Evolutionary conservation across 768 basidiomycete genomes (phyloP).

Genomic region (Phanerochaete sordida): DNA sequence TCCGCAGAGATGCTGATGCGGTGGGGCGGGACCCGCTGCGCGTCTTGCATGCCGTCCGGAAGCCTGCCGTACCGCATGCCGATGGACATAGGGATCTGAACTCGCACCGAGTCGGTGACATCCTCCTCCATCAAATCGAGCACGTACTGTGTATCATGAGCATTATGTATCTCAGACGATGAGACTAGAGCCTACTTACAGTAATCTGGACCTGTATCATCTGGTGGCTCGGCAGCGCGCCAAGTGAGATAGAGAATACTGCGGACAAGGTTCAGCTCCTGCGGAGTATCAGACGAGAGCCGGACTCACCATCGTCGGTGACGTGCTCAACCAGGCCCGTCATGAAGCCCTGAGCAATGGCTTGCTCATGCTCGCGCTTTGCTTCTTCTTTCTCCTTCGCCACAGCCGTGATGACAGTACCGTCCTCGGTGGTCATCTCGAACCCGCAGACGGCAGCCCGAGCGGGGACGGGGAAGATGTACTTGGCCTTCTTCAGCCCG

Average conservation of each 20-base stretch:
- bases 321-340: conserved; percentile 47
- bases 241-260: conserved; percentile 61
- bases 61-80: conserved; percentile 50
- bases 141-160: conserved; percentile 37
- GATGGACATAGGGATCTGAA: conserved; percentile 50
- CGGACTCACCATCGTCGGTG: conserved; percentile 35
- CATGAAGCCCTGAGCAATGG: conserved; percentile 34
- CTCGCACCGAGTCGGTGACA: conserved; percentile 41
- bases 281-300: not conserved
- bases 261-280: conserved; percentile 9
- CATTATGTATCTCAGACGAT: not conserved
- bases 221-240: conserved; percentile 42
- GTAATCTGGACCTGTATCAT: conserved; percentile 39
- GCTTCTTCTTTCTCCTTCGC: conserved; percentile 50
- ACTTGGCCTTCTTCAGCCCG: conserved; percentile 42
- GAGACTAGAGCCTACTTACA: conserved; percentile 27
- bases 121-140: conserved; percentile 53
- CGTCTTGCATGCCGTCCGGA: conserved; percentile 34
- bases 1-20: conserved; percentile 39
- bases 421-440: conserved; percentile 42
- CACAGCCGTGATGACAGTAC: conserved; percentile 38
- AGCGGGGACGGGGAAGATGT: conserved; percentile 58
- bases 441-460: conserved; percentile 54
- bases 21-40: conserved; percentile 25
- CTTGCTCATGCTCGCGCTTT: conserved; percentile 40